These are phyloP conservation scores for Cytospora paraplurivora DNA, from an alignment of 2,329 filamentous ascomycete species.

Conservation along the genomic window DNA sequence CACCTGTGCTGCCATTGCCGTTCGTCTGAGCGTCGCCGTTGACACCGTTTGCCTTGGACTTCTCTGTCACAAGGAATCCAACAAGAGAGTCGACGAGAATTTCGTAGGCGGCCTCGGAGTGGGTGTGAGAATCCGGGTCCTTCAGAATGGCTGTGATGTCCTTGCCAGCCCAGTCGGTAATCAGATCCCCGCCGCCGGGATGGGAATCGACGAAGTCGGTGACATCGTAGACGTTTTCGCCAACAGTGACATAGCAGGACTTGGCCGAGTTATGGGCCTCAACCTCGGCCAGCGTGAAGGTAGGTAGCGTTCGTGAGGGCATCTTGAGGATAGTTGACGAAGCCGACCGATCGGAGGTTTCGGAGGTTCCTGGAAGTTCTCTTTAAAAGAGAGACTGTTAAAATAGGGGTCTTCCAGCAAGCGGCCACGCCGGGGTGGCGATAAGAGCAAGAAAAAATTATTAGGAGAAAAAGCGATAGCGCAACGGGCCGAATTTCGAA, in stretches of 20 bases:
- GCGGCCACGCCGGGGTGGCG: conserved; percentile 19
- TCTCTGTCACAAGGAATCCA: conserved; percentile 72
- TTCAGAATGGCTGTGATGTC: conserved; percentile 82
- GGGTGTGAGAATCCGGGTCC: conserved; percentile 79
- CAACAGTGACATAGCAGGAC: conserved; percentile 92
- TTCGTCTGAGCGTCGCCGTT: conserved; percentile 37
- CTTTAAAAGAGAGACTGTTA: background rate
- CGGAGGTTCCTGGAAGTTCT: conserved; percentile 7
- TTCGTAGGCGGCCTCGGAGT: conserved; percentile 94
- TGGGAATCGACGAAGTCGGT: conserved; percentile 89
- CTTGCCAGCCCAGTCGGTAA: conserved; percentile 87
- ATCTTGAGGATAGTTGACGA: conserved; percentile 48
- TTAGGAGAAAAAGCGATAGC: conserved; percentile 5
- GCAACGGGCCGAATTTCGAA: conserved; percentile 11
- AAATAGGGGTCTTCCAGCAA: conserved; percentile 4
- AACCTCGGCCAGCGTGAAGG: conserved; percentile 79
- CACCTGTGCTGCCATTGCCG: conserved; percentile 38
- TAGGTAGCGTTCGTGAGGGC: conserved; percentile 81
- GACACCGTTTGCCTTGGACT: conserved; percentile 43
- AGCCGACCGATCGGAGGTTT: conserved; percentile 2
- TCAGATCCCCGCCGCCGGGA: conserved; percentile 84
- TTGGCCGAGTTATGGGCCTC: conserved; percentile 75
- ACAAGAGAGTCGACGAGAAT: conserved; percentile 85
- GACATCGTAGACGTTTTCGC: conserved; percentile 90
- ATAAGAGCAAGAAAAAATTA: conserved; percentile 2